phyloP scores from a whole-genome alignment of 2,329 filamentous ascomycete genomes.

The Hyphodiscus sp. region DNA sequence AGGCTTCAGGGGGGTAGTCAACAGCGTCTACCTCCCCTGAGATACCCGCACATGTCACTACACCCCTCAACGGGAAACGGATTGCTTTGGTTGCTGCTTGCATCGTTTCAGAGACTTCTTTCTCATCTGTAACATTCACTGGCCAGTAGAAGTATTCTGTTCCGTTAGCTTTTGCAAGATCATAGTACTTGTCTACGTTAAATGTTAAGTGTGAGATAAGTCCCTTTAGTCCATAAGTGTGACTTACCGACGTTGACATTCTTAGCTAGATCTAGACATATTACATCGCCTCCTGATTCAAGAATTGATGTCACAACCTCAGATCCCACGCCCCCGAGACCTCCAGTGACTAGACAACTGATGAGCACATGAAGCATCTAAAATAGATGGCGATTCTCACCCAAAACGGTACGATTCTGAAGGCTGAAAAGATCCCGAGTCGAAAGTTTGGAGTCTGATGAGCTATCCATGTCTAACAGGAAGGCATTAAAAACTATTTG shows the following conservation, averaged over 20 bases:
- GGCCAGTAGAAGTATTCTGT: slow-evolving; percentile 29
- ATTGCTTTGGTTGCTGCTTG: neutral
- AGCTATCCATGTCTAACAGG: neutral
- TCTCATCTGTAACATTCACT: slow-evolving; percentile 42
- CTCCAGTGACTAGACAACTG: slow-evolving; percentile 37
- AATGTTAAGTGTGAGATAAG: neutral
- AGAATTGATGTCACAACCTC: slow-evolving; percentile 40
- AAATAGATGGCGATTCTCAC: neutral
- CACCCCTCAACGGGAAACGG: slow-evolving; percentile 6
- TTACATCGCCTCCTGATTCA: slow-evolving; percentile 43
- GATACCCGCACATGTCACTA: slow-evolving; percentile 43
- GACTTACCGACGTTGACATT: slow-evolving; percentile 30
- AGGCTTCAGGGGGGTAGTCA: slow-evolving; percentile 47
- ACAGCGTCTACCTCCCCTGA: slow-evolving; percentile 41
- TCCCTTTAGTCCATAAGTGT: neutral
- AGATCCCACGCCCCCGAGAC: slow-evolving; percentile 42
- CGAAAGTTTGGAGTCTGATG: neutral
- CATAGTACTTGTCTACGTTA: slow-evolving; percentile 1
- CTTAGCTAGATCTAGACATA: slow-evolving; percentile 40
- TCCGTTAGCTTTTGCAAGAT: neutral
- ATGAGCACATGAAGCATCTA: neutral
- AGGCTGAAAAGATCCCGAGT: slow-evolving; percentile 9
- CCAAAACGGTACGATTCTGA: slow-evolving; percentile 7
- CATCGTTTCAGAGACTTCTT: slow-evolving; percentile 31
- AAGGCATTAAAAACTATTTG: neutral